Conservation (phyloP, 257 asterid species). For the Rauvolfia tetraphylla region DNA sequence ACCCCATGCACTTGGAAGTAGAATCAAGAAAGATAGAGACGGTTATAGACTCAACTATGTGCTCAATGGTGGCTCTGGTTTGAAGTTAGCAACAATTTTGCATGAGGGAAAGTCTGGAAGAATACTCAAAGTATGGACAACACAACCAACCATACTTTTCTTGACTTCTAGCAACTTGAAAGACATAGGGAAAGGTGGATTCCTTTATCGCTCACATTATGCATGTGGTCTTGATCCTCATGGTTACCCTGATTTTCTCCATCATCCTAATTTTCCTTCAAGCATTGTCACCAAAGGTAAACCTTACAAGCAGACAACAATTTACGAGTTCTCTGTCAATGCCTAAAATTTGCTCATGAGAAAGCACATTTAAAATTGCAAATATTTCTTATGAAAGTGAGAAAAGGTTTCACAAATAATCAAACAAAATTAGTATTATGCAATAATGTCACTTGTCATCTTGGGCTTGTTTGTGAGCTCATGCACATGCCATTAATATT, state of each 20-base stretch:
- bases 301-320: not conserved
- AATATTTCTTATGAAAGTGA: not conserved
- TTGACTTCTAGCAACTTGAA: not conserved
- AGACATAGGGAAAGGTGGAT: conserved; percentile 5
- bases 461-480: too few species aligned
- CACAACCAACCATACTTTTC: conserved; percentile 8
- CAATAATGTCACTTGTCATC: too few species aligned
- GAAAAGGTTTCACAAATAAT: not conserved
- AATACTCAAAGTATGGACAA: conserved; percentile 15
- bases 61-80: not conserved
- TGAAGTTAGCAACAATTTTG: conserved; percentile 11
- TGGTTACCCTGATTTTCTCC: conserved; percentile 8
- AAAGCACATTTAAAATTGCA: too few species aligned
- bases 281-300: not conserved
- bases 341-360: not conserved
- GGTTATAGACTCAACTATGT: conserved; percentile 29
- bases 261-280: conserved; percentile 12
- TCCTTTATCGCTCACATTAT: not conserved
- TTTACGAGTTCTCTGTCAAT: conserved; percentile 8
- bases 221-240: conserved; percentile 15
- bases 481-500: not conserved
- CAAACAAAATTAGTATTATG: too few species aligned
- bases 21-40: conserved; percentile 10
- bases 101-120: conserved; percentile 22
- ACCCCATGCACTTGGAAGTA: conserved; percentile 13